phyloP scores from a whole-genome alignment of 2,329 filamentous ascomycete genomes.

The Colletotrichum gigasporum region DNA sequence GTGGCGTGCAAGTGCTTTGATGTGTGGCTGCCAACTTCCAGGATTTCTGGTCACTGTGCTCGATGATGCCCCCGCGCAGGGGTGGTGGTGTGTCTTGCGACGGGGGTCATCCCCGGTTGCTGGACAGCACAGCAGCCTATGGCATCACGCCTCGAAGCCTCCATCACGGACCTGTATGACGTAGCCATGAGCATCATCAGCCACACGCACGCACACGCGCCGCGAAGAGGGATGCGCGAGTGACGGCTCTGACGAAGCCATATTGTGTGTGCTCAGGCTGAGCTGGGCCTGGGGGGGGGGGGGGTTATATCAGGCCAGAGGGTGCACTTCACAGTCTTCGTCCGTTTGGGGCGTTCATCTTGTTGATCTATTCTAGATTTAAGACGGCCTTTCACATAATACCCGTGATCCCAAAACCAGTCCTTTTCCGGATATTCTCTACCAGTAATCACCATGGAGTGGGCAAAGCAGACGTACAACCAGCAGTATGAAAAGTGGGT shows the following conservation, averaged over 20 bases:
- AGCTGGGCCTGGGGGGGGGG: neutral
- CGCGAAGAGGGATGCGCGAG: constrained; percentile 12
- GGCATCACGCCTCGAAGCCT: constrained; percentile 21
- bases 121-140: constrained; percentile 20
- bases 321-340: neutral
- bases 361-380: constrained; percentile 16
- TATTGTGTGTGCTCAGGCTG: neutral
- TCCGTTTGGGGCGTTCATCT: constrained; percentile 16
- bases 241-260: constrained; percentile 25
- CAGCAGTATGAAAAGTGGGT: constrained; percentile 79
- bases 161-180: constrained; percentile 31
- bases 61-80: constrained; percentile 22
- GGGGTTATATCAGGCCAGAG: constrained; percentile 20
- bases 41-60: constrained; percentile 13
- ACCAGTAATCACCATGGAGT: constrained; percentile 54
- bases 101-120: constrained; percentile 15
- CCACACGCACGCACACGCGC: constrained; percentile 21
- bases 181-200: constrained; percentile 27
- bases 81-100: constrained; percentile 7
- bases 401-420: neutral
- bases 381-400: neutral
- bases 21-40: constrained; percentile 32
- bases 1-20: constrained; percentile 14
- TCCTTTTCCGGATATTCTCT: neutral
- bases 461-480: constrained; percentile 72